These are phyloP conservation scores for Tylopilus subfusipes DNA, from an alignment of 768 basidiomycete genomes.

Conservation along the genomic window DNA sequence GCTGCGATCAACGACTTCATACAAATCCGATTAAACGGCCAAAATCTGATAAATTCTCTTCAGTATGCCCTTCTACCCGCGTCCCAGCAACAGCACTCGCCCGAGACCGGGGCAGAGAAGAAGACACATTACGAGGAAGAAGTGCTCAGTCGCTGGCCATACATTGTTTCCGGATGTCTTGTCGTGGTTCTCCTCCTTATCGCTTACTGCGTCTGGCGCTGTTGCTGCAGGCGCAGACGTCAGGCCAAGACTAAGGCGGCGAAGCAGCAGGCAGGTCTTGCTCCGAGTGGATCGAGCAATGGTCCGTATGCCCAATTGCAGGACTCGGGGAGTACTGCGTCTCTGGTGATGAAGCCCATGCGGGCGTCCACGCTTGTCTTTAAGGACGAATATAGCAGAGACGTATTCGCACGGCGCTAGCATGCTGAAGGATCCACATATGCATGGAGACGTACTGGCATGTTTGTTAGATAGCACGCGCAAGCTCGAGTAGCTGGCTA, in stretches of 20 bases:
- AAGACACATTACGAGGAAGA: constrained; percentile 62
- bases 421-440: not conserved
- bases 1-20: constrained; percentile 67
- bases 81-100: constrained; percentile 57
- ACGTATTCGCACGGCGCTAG: constrained; percentile 14
- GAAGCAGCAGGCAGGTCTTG: constrained; percentile 15
- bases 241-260: constrained; percentile 23
- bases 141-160: constrained; percentile 70
- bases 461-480: constrained; percentile 10
- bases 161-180: constrained; percentile 62
- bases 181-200: constrained; percentile 43
- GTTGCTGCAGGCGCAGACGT: constrained; percentile 48
- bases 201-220: constrained; percentile 55
- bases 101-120: constrained; percentile 60
- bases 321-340: constrained; percentile 28
- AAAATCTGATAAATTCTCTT: constrained; percentile 51
- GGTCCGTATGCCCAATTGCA: constrained; percentile 25
- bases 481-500: constrained; percentile 34
- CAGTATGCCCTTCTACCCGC: constrained; percentile 60
- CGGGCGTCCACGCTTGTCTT: constrained; percentile 16
- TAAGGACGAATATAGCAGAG: constrained; percentile 15
- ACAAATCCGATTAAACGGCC: constrained; percentile 53
- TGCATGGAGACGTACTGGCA: not conserved
- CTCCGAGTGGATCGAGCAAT: not conserved
- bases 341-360: constrained; percentile 31